phyloP scores from a whole-genome alignment of 2,329 filamentous ascomycete genomes.

The Microcyclospora pomicola region DNA sequence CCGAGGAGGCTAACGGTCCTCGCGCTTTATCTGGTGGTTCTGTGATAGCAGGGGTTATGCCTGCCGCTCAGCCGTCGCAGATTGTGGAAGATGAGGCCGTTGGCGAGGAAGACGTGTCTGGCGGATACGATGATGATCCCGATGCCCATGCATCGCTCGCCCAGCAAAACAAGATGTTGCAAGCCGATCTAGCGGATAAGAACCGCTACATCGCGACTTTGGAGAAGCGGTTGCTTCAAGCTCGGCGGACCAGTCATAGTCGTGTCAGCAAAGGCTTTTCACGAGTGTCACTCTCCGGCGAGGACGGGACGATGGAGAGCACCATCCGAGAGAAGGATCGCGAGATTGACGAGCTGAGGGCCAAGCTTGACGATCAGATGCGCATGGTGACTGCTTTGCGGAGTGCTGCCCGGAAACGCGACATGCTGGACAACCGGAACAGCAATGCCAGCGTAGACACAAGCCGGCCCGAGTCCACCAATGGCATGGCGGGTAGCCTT shows the following conservation, averaged over 20 bases:
- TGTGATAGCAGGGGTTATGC: slow-evolving; percentile 18
- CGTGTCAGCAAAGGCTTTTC: slow-evolving; percentile 63
- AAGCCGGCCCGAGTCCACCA: slow-evolving; percentile 9
- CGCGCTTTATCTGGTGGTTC: slow-evolving; percentile 18
- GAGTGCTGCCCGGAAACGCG: slow-evolving; percentile 71
- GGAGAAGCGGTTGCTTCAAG: slow-evolving; percentile 83
- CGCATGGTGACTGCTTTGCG: slow-evolving; percentile 80
- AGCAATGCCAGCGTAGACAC: slow-evolving; percentile 3
- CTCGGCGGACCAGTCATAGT: slow-evolving; percentile 76
- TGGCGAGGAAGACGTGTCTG: slow-evolving; percentile 41
- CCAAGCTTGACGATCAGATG: slow-evolving; percentile 85
- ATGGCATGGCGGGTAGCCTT: slow-evolving; percentile 3
- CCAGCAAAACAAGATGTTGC: slow-evolving; percentile 81
- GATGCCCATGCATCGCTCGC: slow-evolving; percentile 69
- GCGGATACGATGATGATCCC: slow-evolving; percentile 47
- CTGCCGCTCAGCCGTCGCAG: slow-evolving; percentile 16
- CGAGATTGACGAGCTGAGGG: slow-evolving; percentile 82
- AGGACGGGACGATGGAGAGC: slow-evolving; percentile 56
- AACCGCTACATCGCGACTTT: slow-evolving; percentile 91
- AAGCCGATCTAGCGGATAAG: slow-evolving; percentile 91
- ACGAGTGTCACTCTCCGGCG: slow-evolving; percentile 36
- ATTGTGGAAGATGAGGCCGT: slow-evolving; percentile 22
- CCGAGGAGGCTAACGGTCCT: slow-evolving; percentile 11
- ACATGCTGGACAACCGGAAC: slow-evolving; percentile 35
- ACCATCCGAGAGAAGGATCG: slow-evolving; percentile 76